Conservation (phyloP, 2,329 filamentous ascomycete species). For the Westerdykella sp. region DNA sequence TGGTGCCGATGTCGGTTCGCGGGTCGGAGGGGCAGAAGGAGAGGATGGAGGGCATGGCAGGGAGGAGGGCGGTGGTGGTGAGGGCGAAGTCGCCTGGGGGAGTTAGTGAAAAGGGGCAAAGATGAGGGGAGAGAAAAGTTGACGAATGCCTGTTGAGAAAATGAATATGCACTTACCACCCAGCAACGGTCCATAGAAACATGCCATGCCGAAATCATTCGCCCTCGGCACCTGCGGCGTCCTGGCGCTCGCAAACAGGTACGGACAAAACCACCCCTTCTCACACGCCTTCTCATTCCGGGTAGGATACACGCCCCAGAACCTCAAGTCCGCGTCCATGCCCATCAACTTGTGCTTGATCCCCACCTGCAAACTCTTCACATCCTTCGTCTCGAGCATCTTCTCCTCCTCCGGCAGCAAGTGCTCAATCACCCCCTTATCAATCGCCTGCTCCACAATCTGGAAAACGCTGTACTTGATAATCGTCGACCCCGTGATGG, state of each 20-base stretch:
- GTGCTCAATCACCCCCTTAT: constrained; percentile 35
- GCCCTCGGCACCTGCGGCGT: constrained; percentile 27
- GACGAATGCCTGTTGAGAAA: too few species aligned
- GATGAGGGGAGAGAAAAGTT: background rate
- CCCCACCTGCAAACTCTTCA: constrained; percentile 33
- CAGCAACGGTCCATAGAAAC: constrained; percentile 35
- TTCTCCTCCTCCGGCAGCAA: constrained; percentile 37
- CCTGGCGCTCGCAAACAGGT: constrained; percentile 30
- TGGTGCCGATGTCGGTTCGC: constrained; percentile 22
- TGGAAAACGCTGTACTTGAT: constrained; percentile 35
- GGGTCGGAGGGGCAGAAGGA: constrained; percentile 28
- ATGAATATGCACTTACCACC: constrained; percentile 26
- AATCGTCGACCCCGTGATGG: constrained; percentile 22
- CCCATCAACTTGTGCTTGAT: constrained; percentile 40
- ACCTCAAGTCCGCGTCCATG: constrained; percentile 34
- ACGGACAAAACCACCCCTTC: constrained; percentile 37
- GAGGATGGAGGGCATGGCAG: constrained; percentile 24
- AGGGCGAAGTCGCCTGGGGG: constrained; percentile 30
- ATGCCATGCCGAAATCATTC: constrained; percentile 34
- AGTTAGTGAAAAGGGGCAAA: background rate
- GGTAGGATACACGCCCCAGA: constrained; percentile 22
- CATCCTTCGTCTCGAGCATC: constrained; percentile 31
- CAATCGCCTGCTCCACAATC: constrained; percentile 37
- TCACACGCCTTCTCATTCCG: constrained; percentile 22
- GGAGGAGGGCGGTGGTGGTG: constrained; percentile 32